Evolutionary conservation across 2,329 filamentous ascomycete species (phyloP).

Genomic region (Dryadomyces quercivorus): DNA sequence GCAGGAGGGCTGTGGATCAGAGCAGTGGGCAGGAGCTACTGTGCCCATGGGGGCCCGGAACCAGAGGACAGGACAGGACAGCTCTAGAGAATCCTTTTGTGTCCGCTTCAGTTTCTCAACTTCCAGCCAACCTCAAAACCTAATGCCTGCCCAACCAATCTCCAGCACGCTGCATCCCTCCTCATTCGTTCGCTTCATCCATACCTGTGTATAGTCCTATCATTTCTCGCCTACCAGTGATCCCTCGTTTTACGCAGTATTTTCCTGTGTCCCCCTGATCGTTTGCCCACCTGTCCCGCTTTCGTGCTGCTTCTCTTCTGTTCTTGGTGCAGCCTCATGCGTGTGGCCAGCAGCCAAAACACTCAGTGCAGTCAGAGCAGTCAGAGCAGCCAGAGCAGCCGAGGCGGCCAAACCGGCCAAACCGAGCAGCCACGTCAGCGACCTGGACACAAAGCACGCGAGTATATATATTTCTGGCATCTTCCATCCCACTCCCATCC

Average conservation of each 20-base stretch:
- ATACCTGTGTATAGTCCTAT: background rate
- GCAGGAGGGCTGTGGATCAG: no score
- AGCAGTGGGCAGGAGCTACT: no score
- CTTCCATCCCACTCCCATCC: no score
- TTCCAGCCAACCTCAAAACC: background rate
- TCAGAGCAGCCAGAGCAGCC: no score
- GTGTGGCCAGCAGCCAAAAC: no score
- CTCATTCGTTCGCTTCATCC: background rate
- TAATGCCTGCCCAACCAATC: background rate
- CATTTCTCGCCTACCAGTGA: background rate
- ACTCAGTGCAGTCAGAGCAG: no score
- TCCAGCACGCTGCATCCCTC: background rate
- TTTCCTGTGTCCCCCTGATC: background rate
- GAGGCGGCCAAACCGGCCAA: no score
- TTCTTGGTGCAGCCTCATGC: no score
- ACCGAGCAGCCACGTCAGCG: no score
- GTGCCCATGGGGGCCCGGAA: background rate
- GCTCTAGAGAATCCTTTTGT: background rate
- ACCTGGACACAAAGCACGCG: no score
- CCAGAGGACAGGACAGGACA: background rate
- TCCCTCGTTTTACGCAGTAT: background rate
- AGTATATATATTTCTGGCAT: no score
- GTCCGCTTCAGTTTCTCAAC: background rate
- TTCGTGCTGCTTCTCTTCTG: background rate
- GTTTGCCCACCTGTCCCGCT: background rate